Evolutionary conservation across 163 green algal genomes (phyloP).

Genomic region (Scenedesmus sp.): DNA sequence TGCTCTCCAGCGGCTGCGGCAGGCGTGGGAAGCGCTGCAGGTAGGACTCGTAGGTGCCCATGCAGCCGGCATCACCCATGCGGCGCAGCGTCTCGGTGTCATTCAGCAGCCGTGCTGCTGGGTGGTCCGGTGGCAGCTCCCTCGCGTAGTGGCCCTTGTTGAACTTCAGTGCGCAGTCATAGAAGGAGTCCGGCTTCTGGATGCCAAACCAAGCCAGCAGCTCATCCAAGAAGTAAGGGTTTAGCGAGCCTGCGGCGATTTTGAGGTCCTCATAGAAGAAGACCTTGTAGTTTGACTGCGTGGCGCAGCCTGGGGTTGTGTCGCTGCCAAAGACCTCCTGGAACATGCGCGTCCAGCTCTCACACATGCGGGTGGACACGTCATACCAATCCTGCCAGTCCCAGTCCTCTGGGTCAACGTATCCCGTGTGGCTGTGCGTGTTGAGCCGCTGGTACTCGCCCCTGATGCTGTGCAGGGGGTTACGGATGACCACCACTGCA

Average conservation of each 20-base stretch:
- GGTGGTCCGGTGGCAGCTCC: conserved; percentile 26
- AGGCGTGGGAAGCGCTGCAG: conserved; percentile 3
- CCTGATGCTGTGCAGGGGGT: conserved; percentile 34
- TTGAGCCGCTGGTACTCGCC: conserved; percentile 44
- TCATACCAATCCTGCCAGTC: conserved; percentile 44
- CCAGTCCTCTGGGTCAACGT: conserved; percentile 24
- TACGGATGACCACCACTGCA: conserved; percentile 19
- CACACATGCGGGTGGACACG: conserved; percentile 36
- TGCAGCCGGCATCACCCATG: conserved; percentile 30
- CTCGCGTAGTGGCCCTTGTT: conserved; percentile 35
- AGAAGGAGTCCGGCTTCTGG: conserved; percentile 23
- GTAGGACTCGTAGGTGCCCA: not conserved
- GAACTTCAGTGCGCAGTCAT: conserved; percentile 28
- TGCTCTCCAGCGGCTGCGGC: conserved; percentile 31
- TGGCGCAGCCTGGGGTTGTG: conserved; percentile 17
- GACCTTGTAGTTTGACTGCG: conserved; percentile 37
- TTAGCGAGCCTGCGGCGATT: not conserved
- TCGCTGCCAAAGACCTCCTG: conserved; percentile 32
- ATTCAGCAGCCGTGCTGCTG: conserved; percentile 27
- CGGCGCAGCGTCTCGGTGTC: conserved; percentile 30
- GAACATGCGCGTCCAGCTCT: conserved; percentile 42
- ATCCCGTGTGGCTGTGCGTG: conserved; percentile 38
- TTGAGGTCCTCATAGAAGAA: conserved; percentile 50
- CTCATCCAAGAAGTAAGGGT: conserved; percentile 42
- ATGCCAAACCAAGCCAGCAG: conserved; percentile 35